phyloP scores from a whole-genome alignment of 495 filamentous ascomycete species.

The Astrocystis sublimbata region DNA sequence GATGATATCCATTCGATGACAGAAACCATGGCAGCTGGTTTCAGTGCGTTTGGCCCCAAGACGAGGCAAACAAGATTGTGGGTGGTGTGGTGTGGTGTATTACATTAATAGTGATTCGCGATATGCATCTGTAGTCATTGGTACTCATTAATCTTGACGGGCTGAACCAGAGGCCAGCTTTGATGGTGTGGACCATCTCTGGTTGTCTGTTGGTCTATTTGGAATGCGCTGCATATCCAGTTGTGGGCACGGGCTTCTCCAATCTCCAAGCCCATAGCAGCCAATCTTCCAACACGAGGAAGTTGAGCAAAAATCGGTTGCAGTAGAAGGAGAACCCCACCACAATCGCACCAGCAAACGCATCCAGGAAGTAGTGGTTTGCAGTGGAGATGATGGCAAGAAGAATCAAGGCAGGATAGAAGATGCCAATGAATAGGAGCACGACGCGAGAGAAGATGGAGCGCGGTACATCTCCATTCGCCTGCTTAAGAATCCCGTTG shows the following conservation, averaged over 20 bases:
- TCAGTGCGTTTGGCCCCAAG: neutral
- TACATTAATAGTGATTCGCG: constrained; percentile 15
- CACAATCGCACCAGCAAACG: constrained; percentile 63
- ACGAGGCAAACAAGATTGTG: neutral
- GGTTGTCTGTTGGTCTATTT: constrained; percentile 5
- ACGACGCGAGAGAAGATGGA: constrained; percentile 20
- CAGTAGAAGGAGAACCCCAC: constrained; percentile 59
- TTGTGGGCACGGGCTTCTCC: constrained; percentile 55
- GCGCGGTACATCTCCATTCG: constrained; percentile 35
- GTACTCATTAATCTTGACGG: constrained; percentile 34
- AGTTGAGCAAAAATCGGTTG: constrained; percentile 60
- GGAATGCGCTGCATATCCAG: constrained; percentile 22
- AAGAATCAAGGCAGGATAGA: constrained; percentile 66
- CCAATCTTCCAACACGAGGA: constrained; percentile 64
- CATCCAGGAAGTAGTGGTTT: constrained; percentile 74
- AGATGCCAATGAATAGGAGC: constrained; percentile 54
- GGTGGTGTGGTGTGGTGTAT: neutral
- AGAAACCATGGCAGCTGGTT: neutral
- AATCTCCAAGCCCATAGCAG: constrained; percentile 63
- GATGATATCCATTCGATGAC: too few species aligned
- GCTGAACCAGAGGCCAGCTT: neutral
- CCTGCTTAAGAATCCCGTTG: constrained; percentile 21
- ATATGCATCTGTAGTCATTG: constrained; percentile 19
- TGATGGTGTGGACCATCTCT: neutral
- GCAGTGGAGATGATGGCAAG: constrained; percentile 70